Evolutionary conservation across 2,329 filamentous ascomycete genomes (phyloP), one percentile per base, ranked within the genome.

Genomic region (Aspergillus sp.): DNA sequence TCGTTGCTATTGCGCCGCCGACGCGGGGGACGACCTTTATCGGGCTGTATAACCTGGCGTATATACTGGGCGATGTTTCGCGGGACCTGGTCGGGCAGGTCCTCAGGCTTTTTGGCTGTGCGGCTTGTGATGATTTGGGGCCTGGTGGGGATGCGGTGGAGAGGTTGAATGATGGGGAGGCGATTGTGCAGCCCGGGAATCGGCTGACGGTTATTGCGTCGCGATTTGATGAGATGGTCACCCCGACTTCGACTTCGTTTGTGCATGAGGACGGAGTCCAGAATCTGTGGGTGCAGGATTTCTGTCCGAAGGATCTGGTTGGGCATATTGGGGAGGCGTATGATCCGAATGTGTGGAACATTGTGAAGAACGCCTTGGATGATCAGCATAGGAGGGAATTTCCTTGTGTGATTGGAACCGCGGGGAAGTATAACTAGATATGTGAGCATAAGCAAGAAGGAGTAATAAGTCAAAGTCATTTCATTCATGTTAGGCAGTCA

Each of bases 281-380:
- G 7, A 77, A 77, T 60, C 60, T 66, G 3, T 76, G 69, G 63
- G 64, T 78, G 30, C 75, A 78, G 65, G 66, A 71, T 58, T 65
- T 64, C 7, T 78, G 76, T 50, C 65, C 67, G 2, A 13, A 71
- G 0, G 76, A 77, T 38, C 71, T 73, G 0, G 75, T 77, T 11
- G 76, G 75, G 2, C 76, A 78, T 63, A 75, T 77, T 59, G 75
- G 73, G 1, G 72, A 76, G 66, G 74, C 73, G 11, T 77, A 76
- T 66, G 76, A 78, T 63, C 47, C 71, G 63, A 77, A 77, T 62
- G 74, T 77, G 11, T 77, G 76, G 76, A 74, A 77, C 58, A 51
- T 77, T 69, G 75, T 78, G 13, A 71, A 71, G 62, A 77, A 77
- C 60, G 75, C 72, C 17, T 54, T 78, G 59, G 70, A 75, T 52